Evolutionary conservation across 23 red algal species (phyloP).

Genomic region (Gracilaria caudata): DNA sequence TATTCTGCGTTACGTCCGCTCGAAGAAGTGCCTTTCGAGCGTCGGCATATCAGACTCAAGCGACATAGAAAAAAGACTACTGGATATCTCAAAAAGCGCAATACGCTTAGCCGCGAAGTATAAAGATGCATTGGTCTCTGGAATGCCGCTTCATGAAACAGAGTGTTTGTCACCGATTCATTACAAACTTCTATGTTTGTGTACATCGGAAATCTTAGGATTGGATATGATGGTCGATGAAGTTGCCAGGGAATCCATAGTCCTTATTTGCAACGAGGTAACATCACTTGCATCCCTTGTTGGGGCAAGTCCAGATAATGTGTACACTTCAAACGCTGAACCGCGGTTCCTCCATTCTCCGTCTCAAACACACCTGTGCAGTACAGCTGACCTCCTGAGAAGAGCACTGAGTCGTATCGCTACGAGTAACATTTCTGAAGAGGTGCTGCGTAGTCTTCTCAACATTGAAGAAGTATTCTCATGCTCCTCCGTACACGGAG

Average conservation of each 20-base stretch:
- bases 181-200: not conserved
- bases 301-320: not conserved
- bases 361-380: not conserved
- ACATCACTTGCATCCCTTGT: conserved; percentile 5
- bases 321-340: not conserved
- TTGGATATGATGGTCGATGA: conserved; percentile 35
- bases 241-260: conserved; percentile 19
- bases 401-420: not conserved
- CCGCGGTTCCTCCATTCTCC: not conserved
- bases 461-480: conserved; percentile 34
- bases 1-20: not conserved
- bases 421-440: not conserved
- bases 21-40: not conserved
- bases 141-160: not conserved
- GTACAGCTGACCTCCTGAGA: not conserved
- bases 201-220: conserved; percentile 28
- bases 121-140: not conserved
- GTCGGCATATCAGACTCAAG: not conserved
- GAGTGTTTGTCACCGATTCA: not conserved
- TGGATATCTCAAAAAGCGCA: not conserved
- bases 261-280: conserved; percentile 8
- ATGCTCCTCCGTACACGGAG: not conserved
- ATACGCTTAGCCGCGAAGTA: not conserved
- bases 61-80: not conserved
- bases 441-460: not conserved